These are phyloP conservation scores for Cynara cardunculus DNA, from an alignment of 129 eudicot genomes.

Conservation along the genomic window DNA sequence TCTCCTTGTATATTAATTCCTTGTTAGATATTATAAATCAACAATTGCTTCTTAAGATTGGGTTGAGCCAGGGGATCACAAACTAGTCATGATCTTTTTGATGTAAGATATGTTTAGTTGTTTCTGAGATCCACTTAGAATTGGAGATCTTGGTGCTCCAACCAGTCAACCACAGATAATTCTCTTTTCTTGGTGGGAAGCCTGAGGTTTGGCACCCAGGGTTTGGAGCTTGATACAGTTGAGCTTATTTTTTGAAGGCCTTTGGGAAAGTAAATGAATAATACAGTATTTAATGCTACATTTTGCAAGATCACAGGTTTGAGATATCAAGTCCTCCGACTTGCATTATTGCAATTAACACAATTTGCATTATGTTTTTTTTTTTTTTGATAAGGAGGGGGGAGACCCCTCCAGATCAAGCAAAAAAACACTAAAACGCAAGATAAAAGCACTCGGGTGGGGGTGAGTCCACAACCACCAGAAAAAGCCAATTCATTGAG, in stretches of 20 bases:
- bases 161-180: not conserved
- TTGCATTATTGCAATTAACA: not conserved
- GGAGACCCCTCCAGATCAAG: no score
- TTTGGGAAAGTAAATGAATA: not conserved
- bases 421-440: no score
- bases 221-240: not conserved
- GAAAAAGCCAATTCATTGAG: no score
- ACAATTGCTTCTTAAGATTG: not conserved
- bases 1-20: not conserved
- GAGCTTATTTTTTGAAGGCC: not conserved
- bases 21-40: no score
- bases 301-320: not conserved
- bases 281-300: not conserved
- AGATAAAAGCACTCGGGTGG: no score
- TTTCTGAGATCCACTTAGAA: not conserved
- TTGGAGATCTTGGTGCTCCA: not conserved
- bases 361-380: not conserved
- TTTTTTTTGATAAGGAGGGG: no score
- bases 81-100: not conserved
- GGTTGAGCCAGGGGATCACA: not conserved
- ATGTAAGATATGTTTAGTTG: not conserved
- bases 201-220: no score
- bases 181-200: no score
- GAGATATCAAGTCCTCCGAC: not conserved
- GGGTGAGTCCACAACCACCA: no score